These are phyloP conservation scores for Gossypium herbaceum DNA, from an alignment of 345 rosid genomes.

Conservation along the genomic window DNA sequence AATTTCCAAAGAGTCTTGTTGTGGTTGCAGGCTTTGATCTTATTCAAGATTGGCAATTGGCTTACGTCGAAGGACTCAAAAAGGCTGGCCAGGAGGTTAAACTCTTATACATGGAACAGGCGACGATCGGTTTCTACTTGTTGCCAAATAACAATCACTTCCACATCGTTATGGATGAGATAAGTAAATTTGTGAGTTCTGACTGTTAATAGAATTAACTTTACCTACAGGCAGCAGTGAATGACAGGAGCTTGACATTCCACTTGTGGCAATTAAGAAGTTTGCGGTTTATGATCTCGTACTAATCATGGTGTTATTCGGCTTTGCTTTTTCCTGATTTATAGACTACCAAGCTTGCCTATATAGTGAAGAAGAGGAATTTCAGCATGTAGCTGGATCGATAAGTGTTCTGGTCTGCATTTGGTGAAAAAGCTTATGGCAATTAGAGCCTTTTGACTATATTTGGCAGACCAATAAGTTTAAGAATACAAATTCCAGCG, in stretches of 20 bases:
- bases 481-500: slow-evolving; percentile 23
- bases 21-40: slow-evolving; percentile 92
- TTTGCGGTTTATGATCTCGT: slow-evolving; percentile 29
- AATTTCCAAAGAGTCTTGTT: slow-evolving; percentile 76
- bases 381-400: slow-evolving; percentile 39
- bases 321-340: slow-evolving; percentile 18
- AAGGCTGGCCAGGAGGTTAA: slow-evolving; percentile 66
- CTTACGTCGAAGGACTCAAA: slow-evolving; percentile 65
- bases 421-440: slow-evolving; percentile 21
- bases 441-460: slow-evolving; percentile 26
- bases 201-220: slow-evolving; percentile 31
- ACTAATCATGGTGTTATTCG: slow-evolving; percentile 20
- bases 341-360: slow-evolving; percentile 18
- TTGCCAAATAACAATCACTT: slow-evolving; percentile 78
- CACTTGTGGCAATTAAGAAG: slow-evolving; percentile 22
- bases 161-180: slow-evolving; percentile 75
- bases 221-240: slow-evolving; percentile 27
- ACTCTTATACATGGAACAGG: slow-evolving; percentile 60
- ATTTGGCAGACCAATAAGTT: slow-evolving; percentile 22
- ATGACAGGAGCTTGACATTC: slow-evolving; percentile 34
- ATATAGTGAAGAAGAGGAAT: slow-evolving; percentile 21
- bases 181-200: slow-evolving; percentile 55
- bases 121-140: slow-evolving; percentile 83
- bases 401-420: slow-evolving; percentile 20
- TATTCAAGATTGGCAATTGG: slow-evolving; percentile 77